Conservation (phyloP, 176 grass and related monocot genomes). For the Cocos nucifera region DNA sequence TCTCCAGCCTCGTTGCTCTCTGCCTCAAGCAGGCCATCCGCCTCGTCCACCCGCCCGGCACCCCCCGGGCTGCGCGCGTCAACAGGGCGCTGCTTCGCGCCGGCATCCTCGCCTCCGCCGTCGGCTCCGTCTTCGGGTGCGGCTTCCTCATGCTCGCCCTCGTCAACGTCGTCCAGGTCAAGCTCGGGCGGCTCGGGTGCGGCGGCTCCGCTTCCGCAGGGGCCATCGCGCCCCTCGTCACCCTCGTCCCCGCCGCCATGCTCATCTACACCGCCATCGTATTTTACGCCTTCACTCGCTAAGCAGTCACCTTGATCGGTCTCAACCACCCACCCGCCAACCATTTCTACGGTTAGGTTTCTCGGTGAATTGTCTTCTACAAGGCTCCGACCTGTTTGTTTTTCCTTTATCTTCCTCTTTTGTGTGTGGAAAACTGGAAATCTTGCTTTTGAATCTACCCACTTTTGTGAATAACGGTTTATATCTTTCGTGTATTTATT, state of each 20-base stretch:
- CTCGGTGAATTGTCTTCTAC: no score
- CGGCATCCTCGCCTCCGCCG: constrained; percentile 54
- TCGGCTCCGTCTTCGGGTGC: constrained; percentile 52
- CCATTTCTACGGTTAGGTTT: no score
- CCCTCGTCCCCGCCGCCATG: constrained; percentile 62
- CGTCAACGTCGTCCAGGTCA: constrained; percentile 82
- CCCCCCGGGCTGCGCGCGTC: constrained; percentile 28
- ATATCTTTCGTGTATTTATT: no score
- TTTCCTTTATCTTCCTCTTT: no score
- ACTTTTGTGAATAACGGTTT: no score
- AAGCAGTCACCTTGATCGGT: no score
- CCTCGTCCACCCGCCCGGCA: constrained; percentile 12
- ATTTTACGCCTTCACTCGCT: constrained; percentile 62
- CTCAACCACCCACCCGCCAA: no score
- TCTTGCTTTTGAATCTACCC: no score
- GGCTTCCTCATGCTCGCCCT: constrained; percentile 81
- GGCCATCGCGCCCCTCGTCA: constrained; percentile 61
- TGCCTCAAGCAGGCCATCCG: constrained; percentile 97
- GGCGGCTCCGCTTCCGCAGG: constrained; percentile 32
- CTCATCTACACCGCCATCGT: constrained; percentile 66
- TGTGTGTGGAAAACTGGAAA: no score
- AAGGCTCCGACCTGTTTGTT: no score
- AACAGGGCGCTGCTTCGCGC: constrained; percentile 56
- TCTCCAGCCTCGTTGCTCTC: constrained; percentile 93
- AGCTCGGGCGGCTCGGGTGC: constrained; percentile 64